Conservation (phyloP, 257 asterid genomes). For the Penstemon barbatus region DNA sequence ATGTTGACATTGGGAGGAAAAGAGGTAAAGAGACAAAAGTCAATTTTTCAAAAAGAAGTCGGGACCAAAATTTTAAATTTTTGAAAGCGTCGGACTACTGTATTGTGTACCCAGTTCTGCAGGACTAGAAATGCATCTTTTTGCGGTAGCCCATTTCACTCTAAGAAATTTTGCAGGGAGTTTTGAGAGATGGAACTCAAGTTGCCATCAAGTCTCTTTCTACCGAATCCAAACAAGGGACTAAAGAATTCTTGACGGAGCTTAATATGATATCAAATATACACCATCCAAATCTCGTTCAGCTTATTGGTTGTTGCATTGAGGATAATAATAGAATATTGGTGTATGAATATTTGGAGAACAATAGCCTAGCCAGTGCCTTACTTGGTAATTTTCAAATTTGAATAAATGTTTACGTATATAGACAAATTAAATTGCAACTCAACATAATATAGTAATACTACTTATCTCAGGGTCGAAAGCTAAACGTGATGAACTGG, state of each 20-base stretch:
- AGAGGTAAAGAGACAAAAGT: no score
- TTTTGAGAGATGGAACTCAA: constrained; percentile 66
- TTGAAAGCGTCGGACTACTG: no score
- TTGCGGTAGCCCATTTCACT: background rate
- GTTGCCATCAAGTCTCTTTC: constrained; percentile 85
- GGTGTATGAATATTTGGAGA: constrained; percentile 80
- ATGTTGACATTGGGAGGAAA: no score
- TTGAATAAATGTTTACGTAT: background rate
- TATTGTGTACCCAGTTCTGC: no score
- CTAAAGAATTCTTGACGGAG: constrained; percentile 72
- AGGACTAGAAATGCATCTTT: no score
- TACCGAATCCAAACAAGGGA: constrained; percentile 78
- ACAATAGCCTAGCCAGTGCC: constrained; percentile 76
- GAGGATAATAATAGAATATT: constrained; percentile 61
- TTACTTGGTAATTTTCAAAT: constrained; percentile 51
- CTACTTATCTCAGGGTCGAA: constrained; percentile 44
- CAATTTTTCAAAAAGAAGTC: no score
- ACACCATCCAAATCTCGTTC: constrained; percentile 73
- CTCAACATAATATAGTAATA: background rate
- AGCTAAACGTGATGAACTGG: constrained; percentile 40
- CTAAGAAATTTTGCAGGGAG: constrained; percentile 49
- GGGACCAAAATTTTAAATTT: no score
- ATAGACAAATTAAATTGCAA: background rate
- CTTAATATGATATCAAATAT: constrained; percentile 61
- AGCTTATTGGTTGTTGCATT: constrained; percentile 70